phyloP scores from a whole-genome alignment of 139 green algal genomes.

The Chlorella sp. region DNA sequence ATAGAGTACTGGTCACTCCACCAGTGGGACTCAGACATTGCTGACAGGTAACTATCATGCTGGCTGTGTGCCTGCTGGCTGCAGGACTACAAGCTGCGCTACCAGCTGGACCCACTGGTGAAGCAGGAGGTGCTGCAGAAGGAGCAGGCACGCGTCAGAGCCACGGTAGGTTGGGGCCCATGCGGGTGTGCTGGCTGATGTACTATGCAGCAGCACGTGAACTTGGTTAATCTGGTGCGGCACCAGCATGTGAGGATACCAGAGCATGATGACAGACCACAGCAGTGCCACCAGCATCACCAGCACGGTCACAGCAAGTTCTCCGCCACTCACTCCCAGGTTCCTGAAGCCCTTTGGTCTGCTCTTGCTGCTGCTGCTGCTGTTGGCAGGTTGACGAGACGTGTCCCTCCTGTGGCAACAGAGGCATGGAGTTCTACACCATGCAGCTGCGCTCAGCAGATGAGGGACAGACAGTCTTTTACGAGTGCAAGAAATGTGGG shows the following conservation, averaged over 20 bases:
- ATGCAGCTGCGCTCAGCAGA: constrained; percentile 90
- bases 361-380: too few relatives aligned
- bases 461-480: constrained; percentile 90
- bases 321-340: background rate
- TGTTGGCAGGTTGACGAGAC: constrained; percentile 59
- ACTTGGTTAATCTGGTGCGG: background rate
- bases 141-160: constrained; percentile 37
- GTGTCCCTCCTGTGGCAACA: constrained; percentile 72
- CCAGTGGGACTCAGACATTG: too few relatives aligned
- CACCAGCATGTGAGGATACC: background rate
- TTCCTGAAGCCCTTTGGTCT: too few relatives aligned
- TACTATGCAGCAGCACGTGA: background rate
- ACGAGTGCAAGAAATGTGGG: constrained; percentile 77
- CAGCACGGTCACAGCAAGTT: background rate
- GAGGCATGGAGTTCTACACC: constrained; percentile 82
- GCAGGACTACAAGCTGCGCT: constrained; percentile 59
- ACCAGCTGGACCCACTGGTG: constrained; percentile 69
- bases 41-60: too few relatives aligned
- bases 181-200: too few relatives aligned
- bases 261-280: background rate
- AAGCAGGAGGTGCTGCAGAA: constrained; percentile 45
- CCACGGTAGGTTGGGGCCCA: constrained; percentile 37
- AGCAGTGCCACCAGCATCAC: background rate
- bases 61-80: too few relatives aligned
- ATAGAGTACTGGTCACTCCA: background rate